Percentiles rank a stretch among this genome's conserved stretches.
Evolutionary conservation across 768 basidiomycete genomes (phyloP).

Genomic region (Lyophyllum atratum): DNA sequence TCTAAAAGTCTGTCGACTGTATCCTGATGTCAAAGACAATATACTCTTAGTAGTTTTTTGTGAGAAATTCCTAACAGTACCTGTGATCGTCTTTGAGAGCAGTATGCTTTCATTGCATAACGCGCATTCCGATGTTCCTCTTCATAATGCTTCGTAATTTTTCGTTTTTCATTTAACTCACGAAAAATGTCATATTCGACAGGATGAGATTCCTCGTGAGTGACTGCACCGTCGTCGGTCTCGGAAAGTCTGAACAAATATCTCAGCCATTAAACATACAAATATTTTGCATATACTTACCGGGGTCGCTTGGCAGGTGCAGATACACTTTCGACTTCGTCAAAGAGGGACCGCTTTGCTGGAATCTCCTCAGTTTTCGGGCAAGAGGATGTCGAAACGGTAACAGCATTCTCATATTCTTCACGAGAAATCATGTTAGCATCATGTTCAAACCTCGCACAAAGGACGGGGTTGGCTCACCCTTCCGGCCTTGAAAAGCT

Average conservation of each 20-base stretch:
- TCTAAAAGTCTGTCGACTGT: not conserved
- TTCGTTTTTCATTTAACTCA: not conserved
- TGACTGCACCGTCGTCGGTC: not conserved
- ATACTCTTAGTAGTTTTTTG: not conserved
- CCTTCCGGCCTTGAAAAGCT: too few species aligned
- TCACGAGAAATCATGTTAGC: not conserved
- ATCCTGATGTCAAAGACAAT: not conserved
- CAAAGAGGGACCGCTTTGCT: not conserved
- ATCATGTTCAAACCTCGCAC: not conserved
- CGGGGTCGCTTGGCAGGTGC: not conserved
- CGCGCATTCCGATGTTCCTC: not conserved
- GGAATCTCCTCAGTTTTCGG: not conserved
- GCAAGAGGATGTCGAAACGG: not conserved
- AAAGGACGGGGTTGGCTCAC: not conserved
- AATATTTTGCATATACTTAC: not conserved
- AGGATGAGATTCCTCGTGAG: not conserved
- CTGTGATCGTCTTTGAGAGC: not conserved
- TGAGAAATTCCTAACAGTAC: not conserved
- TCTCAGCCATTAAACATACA: not conserved
- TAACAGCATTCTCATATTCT: not conserved
- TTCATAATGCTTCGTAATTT: not conserved
- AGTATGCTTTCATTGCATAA: constrained; percentile 1
- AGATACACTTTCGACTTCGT: not conserved
- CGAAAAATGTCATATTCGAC: not conserved
- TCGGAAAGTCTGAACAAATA: not conserved